Conservation (phyloP, 2,329 filamentous ascomycete species). For the Pyricularia sp. region DNA sequence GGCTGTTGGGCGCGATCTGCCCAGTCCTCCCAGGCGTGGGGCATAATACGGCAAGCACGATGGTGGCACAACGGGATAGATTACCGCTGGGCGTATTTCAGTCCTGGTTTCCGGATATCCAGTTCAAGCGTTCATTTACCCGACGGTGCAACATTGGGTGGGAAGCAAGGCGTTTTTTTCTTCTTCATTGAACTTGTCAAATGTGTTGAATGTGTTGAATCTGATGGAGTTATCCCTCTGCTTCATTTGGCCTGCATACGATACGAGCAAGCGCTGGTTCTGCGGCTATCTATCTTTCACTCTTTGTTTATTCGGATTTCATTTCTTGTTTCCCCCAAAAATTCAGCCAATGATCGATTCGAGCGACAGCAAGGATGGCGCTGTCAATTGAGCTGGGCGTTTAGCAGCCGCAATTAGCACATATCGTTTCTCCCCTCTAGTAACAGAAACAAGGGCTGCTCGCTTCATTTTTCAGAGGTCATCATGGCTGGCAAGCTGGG, state of each 20-base stretch:
- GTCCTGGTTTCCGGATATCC: background rate
- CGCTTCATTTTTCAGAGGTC: background rate
- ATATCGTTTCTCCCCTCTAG: background rate
- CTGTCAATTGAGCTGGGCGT: background rate
- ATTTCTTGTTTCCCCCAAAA: background rate
- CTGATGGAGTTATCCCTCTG: background rate
- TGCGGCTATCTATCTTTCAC: background rate
- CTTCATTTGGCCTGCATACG: background rate
- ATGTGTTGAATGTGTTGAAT: too few species aligned
- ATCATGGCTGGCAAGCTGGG: background rate
- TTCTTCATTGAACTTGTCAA: background rate
- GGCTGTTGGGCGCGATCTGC: background rate
- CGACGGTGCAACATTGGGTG: background rate
- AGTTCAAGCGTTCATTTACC: background rate
- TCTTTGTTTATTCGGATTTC: background rate
- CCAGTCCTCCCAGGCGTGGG: background rate
- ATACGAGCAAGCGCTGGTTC: background rate
- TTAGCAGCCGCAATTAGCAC: background rate
- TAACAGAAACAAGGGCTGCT: background rate
- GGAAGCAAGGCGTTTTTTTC: background rate
- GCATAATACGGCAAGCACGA: background rate
- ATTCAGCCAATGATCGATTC: background rate
- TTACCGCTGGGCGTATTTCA: background rate
- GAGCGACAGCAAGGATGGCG: background rate
- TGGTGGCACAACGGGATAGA: background rate